Base-by-base conservation (phyloP, 176 grass and related monocot genomes). In the Rhynchospora tenuis region DNA sequence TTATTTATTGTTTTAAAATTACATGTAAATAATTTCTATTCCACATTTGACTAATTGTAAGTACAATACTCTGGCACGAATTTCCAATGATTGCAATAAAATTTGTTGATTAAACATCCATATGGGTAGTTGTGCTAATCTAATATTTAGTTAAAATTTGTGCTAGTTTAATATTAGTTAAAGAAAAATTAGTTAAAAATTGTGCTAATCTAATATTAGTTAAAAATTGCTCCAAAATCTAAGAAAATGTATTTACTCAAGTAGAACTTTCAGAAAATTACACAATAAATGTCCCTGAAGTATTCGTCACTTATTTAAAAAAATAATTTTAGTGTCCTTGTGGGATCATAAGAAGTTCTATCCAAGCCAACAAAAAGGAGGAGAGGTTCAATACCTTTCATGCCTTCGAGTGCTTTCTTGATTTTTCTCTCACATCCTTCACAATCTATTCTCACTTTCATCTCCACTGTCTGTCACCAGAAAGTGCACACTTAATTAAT, bases 401-500 rank as follows among this genome's bases (percentile, higher is more conserved):
- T 86, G 78, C 73, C 87, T 83, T 91, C 74, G 1, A 93, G 20
- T 13, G 92, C 89, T 6, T 98, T 93, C 73, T 82, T 88, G 0
- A 98, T 56, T 88, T 95, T 98, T 50, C 92, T 86, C 68, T 98
- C 95, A 81, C 95, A 98, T 0, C 95, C 95, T 29, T 98, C 95
- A 75, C 95, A 98, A 86, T 98, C 95, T 87, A 98, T 98, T 23
- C 83, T 80, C 46, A 98, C 89, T 92, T 98, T 95, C 84, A 98
- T 88, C 89, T 94, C 95, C 58, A 95, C 95, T 8, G 92, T 98
- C 92, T 97, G 69, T 56, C 29, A 54, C 22, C 14, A 47, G 23
- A 77, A 52, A 55, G 22, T 28, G 16, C 17, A 63, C 4, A 48
- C 26, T 63, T 0, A 55, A 72, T 38, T 60, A 46, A n/a, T n/a